Evolutionary conservation across 2,329 filamentous ascomycete species (phyloP), one percentile per base, ranked within the genome.

Genomic region (Cryphonectria parasitica): DNA sequence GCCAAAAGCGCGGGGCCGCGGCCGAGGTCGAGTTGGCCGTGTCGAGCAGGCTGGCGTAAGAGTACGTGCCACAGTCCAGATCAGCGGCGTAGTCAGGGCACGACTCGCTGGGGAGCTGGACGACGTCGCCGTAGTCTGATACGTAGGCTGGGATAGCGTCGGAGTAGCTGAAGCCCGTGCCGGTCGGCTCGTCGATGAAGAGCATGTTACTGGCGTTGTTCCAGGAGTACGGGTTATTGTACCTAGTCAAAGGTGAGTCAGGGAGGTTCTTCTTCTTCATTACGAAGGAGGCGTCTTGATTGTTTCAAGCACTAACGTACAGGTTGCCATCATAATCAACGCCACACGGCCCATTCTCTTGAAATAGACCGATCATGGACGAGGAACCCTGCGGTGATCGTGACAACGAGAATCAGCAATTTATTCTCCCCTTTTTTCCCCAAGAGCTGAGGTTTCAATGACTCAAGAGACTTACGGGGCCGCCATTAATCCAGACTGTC

Each of bases 171-270:
- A 89, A 85, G n/a, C 85, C 85, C 22, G 90, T 85, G 76, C 90
- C 88, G 66, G 88, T 87, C 25, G 87, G 87, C 76, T 90, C 88
- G 68, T 87, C 87, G 66, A 91, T 80, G 78, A 89, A 90, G 13
- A 91, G 79, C 76, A 91, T 80, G 75, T 91, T 91, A 31, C 84
- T 84, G 61, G 80, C 83, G 66, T 83, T 81, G 75, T 87, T 85
- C 85, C 85, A 88, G 31, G 84, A 83, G 81, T 83, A 88, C 0
- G 86, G 85, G 68, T 89, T 89, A 76, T 84, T 78, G 73, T 81
- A 67, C 28, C 66, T 67, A n/a, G 39, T n/a, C 19, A 49, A 49
- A 17, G 41, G 45, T 67, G 22, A 66, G 64, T 5, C 39, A 2
- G 49, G 22, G 49, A 13, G n/a, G 10, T 39, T 39, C 36, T 39